Evolutionary conservation across 148 eudicot genomes (phyloP), one percentile per base, ranked within the genome.

Genomic region (Amaranthus cruentus): DNA sequence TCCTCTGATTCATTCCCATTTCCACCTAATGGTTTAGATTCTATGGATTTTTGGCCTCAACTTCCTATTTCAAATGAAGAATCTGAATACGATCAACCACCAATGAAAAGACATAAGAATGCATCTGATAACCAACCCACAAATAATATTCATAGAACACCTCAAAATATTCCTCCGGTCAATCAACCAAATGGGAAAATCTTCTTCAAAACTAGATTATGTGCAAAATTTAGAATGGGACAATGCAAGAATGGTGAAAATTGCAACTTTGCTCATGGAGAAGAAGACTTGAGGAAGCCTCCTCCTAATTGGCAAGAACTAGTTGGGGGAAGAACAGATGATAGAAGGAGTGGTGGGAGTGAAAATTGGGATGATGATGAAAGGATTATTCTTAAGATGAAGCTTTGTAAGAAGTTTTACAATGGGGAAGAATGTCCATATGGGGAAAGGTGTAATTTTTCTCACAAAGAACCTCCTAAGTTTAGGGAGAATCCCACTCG

Each of bases 341-440:
- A 87, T 75, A 76, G 80, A 53, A 88, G 86, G 43, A 78, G 73
- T 75, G 61, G 55, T 75, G 81, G 72, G 9, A 11, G 44, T 43
- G 87, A 85, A 12, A 83, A 83, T 76, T 90, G 88, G 84, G 84
- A 87, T 43, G 96, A 93, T 80, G 96, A 95, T 81, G 90, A 90
- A 65, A 81, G 87, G 66, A 63, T 78, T 14, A 83, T 87, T 42
- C 91, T 86, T 52, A 88, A 83, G 82, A 86, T 85, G 92, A 88
- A 88, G 80, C 85, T 95, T 59, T 95, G 98, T 77, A 95, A 84
- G 80, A 91, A 85, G 85, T 95, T 82, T 70, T 90, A 88, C 28
- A 88, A 88, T 75, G 97, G 98, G 2, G 97, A 91, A n/a, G 97
- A 95, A 70, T 95, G 98, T 66, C 96, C 97, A 0, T 95, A 95